Evolutionary conservation across 768 basidiomycete species (phyloP).

Genomic region (Calocera viscosa): DNA sequence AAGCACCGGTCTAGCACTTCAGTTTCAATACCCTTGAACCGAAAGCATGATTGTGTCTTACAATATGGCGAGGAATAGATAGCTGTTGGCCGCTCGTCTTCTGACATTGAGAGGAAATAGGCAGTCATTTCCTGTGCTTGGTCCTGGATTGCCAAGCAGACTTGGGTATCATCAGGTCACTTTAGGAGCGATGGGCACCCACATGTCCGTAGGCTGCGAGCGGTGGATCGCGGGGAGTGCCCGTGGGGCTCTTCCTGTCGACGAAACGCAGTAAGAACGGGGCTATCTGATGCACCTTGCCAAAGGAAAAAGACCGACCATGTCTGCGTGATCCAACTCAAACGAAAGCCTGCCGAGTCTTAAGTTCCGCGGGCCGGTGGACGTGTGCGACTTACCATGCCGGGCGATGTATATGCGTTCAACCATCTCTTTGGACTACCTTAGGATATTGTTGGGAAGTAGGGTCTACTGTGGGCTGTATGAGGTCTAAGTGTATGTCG

Average conservation of each 20-base stretch:
- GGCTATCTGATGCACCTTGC: not conserved
- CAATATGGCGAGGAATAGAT: conserved; percentile 82
- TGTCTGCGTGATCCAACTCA: conserved; percentile 54
- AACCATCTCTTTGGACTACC: conserved; percentile 29
- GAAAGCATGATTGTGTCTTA: conserved; percentile 25
- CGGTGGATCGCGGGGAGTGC: conserved; percentile 60
- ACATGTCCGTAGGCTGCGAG: conserved; percentile 62
- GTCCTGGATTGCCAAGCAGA: conserved; percentile 30
- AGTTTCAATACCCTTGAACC: conserved; percentile 1
- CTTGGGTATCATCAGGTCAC: too few species aligned
- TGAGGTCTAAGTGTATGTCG: too few species aligned
- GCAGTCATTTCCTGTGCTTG: conserved; percentile 64
- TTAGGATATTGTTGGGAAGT: too few species aligned
- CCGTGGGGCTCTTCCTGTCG: conserved; percentile 50
- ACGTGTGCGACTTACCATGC: conserved; percentile 38
- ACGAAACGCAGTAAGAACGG: conserved; percentile 12
- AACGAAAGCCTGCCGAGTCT: conserved; percentile 46
- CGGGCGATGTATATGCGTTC: conserved; percentile 57
- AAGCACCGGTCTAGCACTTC: conserved; percentile 62
- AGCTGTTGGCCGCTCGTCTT: conserved; percentile 54
- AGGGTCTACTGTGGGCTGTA: too few species aligned
- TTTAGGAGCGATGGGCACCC: conserved; percentile 11
- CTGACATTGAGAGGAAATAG: conserved; percentile 51
- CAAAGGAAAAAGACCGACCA: conserved; percentile 38
- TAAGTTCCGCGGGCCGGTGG: not conserved